Evolutionary conservation across 2,329 filamentous ascomycete species (phyloP).

Genomic region (Colletotrichum ledebouriae): DNA sequence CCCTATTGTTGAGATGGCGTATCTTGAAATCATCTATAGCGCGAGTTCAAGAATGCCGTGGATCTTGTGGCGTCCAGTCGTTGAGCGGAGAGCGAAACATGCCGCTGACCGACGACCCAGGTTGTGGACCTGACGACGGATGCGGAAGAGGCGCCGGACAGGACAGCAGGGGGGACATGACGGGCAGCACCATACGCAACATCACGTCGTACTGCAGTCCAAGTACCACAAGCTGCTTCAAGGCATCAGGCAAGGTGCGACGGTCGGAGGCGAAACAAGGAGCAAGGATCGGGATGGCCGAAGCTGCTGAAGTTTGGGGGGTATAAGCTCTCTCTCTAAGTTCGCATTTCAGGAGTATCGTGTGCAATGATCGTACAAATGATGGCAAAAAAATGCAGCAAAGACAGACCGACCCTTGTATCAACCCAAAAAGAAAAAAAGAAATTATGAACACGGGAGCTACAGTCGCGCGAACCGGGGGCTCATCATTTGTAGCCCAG

Average conservation of each 20-base stretch:
- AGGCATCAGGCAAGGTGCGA: not conserved
- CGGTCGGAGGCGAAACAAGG: not conserved
- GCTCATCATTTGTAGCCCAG: conserved; percentile 42
- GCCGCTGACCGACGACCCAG: not conserved
- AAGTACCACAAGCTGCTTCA: not conserved
- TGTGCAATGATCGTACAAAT: conserved; percentile 27
- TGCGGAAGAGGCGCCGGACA: not conserved
- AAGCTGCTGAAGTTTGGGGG: conserved; percentile 1
- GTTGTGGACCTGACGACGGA: not conserved
- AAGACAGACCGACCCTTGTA: conserved; percentile 17
- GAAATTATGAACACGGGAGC: not conserved
- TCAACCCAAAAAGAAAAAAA: conserved; percentile 1
- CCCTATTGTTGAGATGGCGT: not conserved
- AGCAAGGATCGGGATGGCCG: not conserved
- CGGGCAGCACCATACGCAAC: not conserved
- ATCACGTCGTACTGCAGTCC: too few species aligned
- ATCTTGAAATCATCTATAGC: rapidly evolving
- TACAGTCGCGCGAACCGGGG: not conserved
- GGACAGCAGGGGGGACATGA: too few species aligned
- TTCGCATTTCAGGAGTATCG: conserved; percentile 29
- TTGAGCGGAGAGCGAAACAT: not conserved
- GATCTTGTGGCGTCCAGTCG: not conserved
- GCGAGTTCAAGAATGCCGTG: not conserved
- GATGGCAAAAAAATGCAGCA: not conserved
- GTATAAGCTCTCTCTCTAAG: conserved; percentile 25